phyloP scores from a whole-genome alignment of 179 eudicot species.

The Silene coronaria region DNA sequence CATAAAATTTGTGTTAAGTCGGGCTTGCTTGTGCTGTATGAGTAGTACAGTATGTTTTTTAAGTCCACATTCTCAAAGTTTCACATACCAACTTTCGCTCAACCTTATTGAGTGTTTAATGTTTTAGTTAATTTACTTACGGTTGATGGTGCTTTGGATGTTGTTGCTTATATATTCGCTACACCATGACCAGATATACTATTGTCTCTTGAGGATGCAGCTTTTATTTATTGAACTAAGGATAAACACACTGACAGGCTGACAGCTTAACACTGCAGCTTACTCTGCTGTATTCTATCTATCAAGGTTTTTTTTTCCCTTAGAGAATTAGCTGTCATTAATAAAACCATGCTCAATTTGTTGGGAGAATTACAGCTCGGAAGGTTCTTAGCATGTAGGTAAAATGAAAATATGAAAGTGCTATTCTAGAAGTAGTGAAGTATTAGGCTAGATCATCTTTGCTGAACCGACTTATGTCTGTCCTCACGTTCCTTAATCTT shows the following conservation, averaged over 20 bases:
- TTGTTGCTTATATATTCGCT: background rate
- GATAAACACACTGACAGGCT: background rate
- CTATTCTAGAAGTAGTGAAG: background rate
- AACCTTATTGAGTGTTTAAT: background rate
- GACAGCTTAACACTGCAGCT: background rate
- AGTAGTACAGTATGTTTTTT: background rate
- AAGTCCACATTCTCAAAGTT: background rate
- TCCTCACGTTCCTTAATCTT: background rate
- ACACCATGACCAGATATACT: background rate
- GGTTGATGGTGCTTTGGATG: background rate
- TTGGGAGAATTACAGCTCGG: background rate
- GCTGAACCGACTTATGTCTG: background rate
- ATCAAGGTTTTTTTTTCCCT: background rate
- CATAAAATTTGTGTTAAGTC: background rate
- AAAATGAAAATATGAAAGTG: background rate
- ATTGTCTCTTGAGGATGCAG: background rate
- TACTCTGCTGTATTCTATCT: background rate
- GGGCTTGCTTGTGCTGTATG: background rate
- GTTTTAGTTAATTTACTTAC: background rate
- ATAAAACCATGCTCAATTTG: background rate
- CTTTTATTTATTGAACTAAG: background rate
- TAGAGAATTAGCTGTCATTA: background rate
- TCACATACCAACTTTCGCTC: background rate
- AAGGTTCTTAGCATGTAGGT: background rate
- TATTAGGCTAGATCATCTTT: background rate